These are phyloP conservation scores for Trichothecium roseum DNA, from an alignment of 2,329 filamentous ascomycete species.

Conservation along the genomic window DNA sequence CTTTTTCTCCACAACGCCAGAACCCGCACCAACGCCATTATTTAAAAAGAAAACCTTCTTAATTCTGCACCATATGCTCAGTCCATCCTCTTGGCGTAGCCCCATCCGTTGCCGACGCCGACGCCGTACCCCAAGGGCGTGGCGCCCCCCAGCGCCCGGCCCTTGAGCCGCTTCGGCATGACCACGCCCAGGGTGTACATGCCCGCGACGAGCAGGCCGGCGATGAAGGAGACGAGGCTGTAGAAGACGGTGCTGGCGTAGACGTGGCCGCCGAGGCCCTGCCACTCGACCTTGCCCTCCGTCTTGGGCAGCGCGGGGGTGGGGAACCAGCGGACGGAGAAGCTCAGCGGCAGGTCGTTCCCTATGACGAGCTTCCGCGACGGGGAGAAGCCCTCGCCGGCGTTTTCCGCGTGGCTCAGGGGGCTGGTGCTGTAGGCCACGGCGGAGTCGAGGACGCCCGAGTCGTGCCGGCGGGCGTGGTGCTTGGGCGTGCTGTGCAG, in stretches of 20 bases:
- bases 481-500: slow-evolving; percentile 60
- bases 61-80: too few species aligned
- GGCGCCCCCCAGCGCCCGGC: slow-evolving; percentile 41
- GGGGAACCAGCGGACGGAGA: slow-evolving; percentile 82
- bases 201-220: slow-evolving; percentile 41
- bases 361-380: slow-evolving; percentile 71
- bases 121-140: slow-evolving; percentile 48
- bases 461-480: slow-evolving; percentile 51
- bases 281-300: slow-evolving; percentile 56
- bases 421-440: slow-evolving; percentile 78
- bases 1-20: too few species aligned
- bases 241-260: slow-evolving; percentile 56
- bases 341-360: slow-evolving; percentile 67
- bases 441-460: slow-evolving; percentile 76
- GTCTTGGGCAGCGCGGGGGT: slow-evolving; percentile 58
- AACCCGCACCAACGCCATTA: neutral
- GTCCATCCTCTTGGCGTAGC: slow-evolving; percentile 44
- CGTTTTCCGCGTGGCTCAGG: slow-evolving; percentile 46
- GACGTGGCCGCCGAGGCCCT: slow-evolving; percentile 52
- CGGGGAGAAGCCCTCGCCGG: slow-evolving; percentile 17
- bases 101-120: slow-evolving; percentile 48
- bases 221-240: slow-evolving; percentile 46
- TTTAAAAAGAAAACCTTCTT: too few species aligned
- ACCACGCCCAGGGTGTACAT: slow-evolving; percentile 53
- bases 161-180: slow-evolving; percentile 41